phyloP scores from a whole-genome alignment of 1,284 basidiomycete species.

The Filobasidium uniguttulatum region DNA sequence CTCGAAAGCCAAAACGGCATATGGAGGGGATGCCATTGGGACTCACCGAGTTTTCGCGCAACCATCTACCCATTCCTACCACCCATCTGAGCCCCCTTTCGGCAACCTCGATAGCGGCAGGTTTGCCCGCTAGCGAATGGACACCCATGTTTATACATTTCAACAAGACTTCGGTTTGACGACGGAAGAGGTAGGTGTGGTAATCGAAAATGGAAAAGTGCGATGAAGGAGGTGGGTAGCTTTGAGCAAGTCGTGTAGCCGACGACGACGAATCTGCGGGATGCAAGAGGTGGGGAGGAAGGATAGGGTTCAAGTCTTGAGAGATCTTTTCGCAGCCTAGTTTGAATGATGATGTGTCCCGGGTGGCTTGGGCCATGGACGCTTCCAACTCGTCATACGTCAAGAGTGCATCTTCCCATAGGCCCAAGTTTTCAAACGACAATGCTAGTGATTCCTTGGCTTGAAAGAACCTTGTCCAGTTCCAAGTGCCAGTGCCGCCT shows the following conservation, averaged over 20 bases:
- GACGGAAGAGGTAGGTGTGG: conserved; percentile 74
- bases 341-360: no score
- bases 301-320: no score
- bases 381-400: conserved; percentile 87
- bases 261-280: neutral
- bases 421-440: conserved; percentile 78
- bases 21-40: no score
- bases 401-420: conserved; percentile 75
- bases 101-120: conserved; percentile 47
- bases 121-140: conserved; percentile 32
- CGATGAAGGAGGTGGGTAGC: neutral
- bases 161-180: conserved; percentile 66
- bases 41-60: conserved; percentile 61
- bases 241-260: no score
- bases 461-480: neutral
- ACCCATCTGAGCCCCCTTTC: conserved; percentile 42
- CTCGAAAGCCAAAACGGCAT: no score
- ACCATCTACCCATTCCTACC: conserved; percentile 25
- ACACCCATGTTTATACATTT: conserved; percentile 38
- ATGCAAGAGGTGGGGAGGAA: neutral
- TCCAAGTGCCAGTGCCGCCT: neutral
- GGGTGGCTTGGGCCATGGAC: conserved; percentile 7
- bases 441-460: conserved; percentile 70
- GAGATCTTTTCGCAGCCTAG: no score
- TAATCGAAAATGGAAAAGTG: conserved; percentile 78